Evolutionary conservation across 164 flowering plant species (phyloP), one percentile per base, ranked within the genome.

Genomic region (Chimonanthus praecox): DNA sequence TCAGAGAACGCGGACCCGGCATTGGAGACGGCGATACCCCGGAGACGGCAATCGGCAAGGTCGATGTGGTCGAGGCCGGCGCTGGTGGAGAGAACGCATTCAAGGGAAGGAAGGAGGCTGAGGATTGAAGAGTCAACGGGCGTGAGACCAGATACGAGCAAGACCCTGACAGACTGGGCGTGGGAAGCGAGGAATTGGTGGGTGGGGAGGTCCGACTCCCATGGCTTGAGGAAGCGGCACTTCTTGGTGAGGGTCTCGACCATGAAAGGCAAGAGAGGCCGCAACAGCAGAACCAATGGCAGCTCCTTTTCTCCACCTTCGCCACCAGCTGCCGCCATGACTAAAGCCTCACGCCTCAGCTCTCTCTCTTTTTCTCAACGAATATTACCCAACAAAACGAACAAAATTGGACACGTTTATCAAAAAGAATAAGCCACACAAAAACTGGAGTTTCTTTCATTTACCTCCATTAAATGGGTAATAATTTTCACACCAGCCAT

Each of bases 1-100:
- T 75, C 85, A 11, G 94, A 81, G 76, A 69, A 88, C 1, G 76
- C 50, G 4, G 33, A 33, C 45, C 85, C 86, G 6, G 86, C 82
- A 18, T 77, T 78, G 60, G 90, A 77, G 7, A 90, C 85, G 10
- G 75, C 67, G 49, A 90, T 78, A 2, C 87, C 86, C 6, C 87
- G 85, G 47, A 85, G 77, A 50, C 83, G 72, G 73, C 94, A 93
- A 78, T 83, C 92, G 4, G 50, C 43, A 60, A 90, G n/a, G 81
- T 91, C 91, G 62, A 93, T 81, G 71, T 86, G 88, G 74, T 90
- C 67, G 72, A 87, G 51, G 69, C 98, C 97, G 60, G 84, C 86
- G 81, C 88, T 80, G 70, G 87, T 75, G 66, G 87, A 74, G 69
- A 87, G 82, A 4, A 93, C 64, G 65, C 83, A 73, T 20, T 75